Evolutionary conservation across 129 eudicot species (phyloP), one percentile per base, ranked within the genome.

Genomic region (Flaveria brownii): DNA sequence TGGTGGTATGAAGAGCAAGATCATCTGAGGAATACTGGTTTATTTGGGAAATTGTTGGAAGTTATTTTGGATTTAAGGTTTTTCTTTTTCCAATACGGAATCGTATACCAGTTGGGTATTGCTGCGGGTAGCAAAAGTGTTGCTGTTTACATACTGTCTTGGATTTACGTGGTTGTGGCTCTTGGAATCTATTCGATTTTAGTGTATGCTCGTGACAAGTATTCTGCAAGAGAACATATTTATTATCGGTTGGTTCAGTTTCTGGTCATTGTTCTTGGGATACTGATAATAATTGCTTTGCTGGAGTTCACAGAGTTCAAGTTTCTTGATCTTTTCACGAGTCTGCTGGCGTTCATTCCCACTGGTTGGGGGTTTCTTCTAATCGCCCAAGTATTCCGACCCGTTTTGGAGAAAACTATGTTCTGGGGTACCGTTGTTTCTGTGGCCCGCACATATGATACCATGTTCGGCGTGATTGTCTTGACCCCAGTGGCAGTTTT

Each of bases 1-100:
- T 93, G 98, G 98, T 93, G 98, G 98, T 83, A 86, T 6, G 98
- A 93, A 76, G 98, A 93, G 78, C 98, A 93, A 60, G 98, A 93
- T 84, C 98, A 93, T 75, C 64, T 93, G 49, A 86, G 98, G 50
- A 90, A 91, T 7, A 93, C 98, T 11, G 98, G 98, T 85, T 65
- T 93, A 30, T 87, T 89, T 84, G 98, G 98, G 30, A 90, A 87
- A 74, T 0, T 90, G 22, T 65, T 88, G 52, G 98, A 93, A 86
- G 77, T 90, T 20, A 74, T 93, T 52, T 64, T 93, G 67, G 89
- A 88, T 80, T 86, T 93, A 9, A 87, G 98, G 41, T 93, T 93
- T 79, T 93, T 93, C 96, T 93, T 93, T 75, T 93, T 93, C 81
- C 98, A 93, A 82, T 93, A 83, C 51, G 98, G 92, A 11, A 87